Evolutionary conservation across 164 flowering plant genomes (phyloP), one percentile per base, ranked within the genome.

Genomic region (Stephania cephalantha): DNA sequence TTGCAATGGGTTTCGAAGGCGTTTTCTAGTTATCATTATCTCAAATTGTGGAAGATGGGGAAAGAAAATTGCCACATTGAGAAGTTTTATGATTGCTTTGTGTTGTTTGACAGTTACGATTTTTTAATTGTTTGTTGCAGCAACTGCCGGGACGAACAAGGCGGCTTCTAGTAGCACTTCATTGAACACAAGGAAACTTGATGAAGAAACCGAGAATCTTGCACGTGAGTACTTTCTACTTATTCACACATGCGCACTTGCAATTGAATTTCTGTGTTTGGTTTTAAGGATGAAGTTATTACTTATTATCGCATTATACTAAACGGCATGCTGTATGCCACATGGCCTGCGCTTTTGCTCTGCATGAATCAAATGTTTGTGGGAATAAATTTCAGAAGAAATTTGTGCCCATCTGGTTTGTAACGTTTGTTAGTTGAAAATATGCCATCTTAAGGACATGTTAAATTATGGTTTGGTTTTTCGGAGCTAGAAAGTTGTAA

Each of bases 131-230:
- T 72, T 30, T 55, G 9, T 69, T 86, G 80, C 81, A 95, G 99
- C 90, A 46, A 82, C 77, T 85, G 99, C 97, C 48, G 99, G 96
- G 44, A 78, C 95, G 53, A 95, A 95, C 84, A 95, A 84, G 82
- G 98, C 99, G 78, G 96, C 99, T 67, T 89, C 99, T 18, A 93
- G 97, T 79, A 82, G 99, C 84, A 91, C 99, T 67, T 77, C 96
- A 63, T 78, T 95, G 85, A 95, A 95, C 84, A 95, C 99, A 48
- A 90, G 91, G 82, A 93, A 90, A 84, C 98, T 93, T 68, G 99
- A 95, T 83, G 99, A 95, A 53, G 98, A 95, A 68, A 95, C 98
- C 1, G 99, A 95, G 78, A 88, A 85, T 80, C 88, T 95, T 76
- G 71, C 95, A 58, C 99, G 99, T 95, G 74, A 88, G 99, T 89